Conservation (phyloP, 164 flowering plant species). For the Brasenia schreberi region DNA sequence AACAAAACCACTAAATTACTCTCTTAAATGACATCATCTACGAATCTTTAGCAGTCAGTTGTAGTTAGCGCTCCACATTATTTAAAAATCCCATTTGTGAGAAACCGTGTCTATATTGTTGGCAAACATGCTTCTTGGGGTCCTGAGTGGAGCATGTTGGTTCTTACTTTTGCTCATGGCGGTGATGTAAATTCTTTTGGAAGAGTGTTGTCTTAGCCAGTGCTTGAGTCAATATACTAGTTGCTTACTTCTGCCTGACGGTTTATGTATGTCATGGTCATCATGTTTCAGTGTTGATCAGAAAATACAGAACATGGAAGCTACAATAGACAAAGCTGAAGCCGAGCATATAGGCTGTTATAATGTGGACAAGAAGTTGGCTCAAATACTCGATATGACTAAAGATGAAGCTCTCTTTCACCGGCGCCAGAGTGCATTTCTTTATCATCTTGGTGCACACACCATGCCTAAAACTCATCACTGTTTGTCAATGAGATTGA, state of each 20-base stretch:
- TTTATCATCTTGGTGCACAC: slow-evolving; percentile 78
- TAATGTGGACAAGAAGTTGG: slow-evolving; percentile 85
- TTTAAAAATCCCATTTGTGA: no score
- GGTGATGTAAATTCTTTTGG: no score
- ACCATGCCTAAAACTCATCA: slow-evolving; percentile 94
- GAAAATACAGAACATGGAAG: slow-evolving; percentile 51
- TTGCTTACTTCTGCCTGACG: neutral
- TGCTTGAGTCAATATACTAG: no score
- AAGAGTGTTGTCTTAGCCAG: no score
- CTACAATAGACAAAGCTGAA: slow-evolving; percentile 56
- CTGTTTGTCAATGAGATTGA: slow-evolving; percentile 83
- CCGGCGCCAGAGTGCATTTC: slow-evolving; percentile 92
- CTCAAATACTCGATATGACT: slow-evolving; percentile 77
- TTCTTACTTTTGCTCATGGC: no score
- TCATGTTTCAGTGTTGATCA: slow-evolving; percentile 34
- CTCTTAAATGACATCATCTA: no score
- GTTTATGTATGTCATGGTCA: neutral
- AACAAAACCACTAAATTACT: no score
- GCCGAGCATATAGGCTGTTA: slow-evolving; percentile 49
- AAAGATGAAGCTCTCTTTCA: slow-evolving; percentile 93
- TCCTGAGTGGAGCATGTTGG: no score
- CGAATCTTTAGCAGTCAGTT: no score
- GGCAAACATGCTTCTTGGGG: no score
- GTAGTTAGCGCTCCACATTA: no score
- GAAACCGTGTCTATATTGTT: no score